Conservation (phyloP, 495 filamentous ascomycete species). For the Rhypophila decipiens region DNA sequence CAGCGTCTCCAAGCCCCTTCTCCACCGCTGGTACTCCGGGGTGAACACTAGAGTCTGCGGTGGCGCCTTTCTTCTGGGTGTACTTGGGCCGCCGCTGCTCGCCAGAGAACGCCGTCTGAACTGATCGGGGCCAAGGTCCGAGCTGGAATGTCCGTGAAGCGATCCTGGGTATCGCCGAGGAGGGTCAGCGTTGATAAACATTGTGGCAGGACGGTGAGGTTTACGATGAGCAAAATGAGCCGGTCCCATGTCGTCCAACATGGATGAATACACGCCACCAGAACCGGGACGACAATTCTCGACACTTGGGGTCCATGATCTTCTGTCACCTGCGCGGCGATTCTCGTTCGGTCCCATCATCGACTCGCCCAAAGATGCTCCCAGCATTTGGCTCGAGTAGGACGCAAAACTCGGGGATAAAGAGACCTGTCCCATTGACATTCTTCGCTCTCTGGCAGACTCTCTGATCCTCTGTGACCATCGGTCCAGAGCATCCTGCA, state of each 20-base stretch:
- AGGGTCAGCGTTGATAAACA: no score
- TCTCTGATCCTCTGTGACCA: background rate
- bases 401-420: no score
- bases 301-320: no score
- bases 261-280: background rate
- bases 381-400: no score
- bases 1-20: background rate
- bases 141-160: background rate
- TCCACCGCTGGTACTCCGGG: conserved; percentile 5
- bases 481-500: background rate
- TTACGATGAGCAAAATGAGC: background rate
- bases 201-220: background rate
- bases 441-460: background rate
- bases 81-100: background rate
- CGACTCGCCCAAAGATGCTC: no score
- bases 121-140: background rate
- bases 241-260: background rate
- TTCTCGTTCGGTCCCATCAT: background rate
- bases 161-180: no score
- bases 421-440: background rate
- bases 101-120: conserved; percentile 1
- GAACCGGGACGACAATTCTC: background rate
- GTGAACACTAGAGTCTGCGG: background rate
- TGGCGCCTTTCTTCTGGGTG: background rate
- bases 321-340: background rate